Evolutionary conservation across 1,284 basidiomycete species (phyloP).

Genomic region (Pseudozyma tsukubaensis): DNA sequence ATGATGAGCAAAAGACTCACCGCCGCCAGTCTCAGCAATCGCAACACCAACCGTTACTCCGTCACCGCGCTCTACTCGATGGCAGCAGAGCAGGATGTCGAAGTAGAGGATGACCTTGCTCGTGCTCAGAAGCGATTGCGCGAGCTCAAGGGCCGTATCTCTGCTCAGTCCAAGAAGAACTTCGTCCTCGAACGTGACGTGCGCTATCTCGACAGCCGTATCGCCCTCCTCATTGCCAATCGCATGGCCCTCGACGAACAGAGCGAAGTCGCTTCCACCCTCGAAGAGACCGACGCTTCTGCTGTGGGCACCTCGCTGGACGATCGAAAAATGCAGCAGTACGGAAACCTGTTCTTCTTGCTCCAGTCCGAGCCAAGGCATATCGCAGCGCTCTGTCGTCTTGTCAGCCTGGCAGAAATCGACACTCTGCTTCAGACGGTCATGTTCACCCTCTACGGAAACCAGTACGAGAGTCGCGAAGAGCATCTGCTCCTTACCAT

Average conservation of each 20-base stretch:
- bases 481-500: constrained; percentile 98
- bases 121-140: constrained; percentile 93
- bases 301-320: constrained; percentile 74
- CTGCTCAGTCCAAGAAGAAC: constrained; percentile 98
- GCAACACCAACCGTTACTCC: constrained; percentile 95
- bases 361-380: constrained; percentile 97
- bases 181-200: constrained; percentile 98
- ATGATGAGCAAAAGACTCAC: constrained; percentile 50
- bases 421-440: constrained; percentile 99
- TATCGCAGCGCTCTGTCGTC: constrained; percentile 93
- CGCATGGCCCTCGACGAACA: constrained; percentile 96
- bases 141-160: constrained; percentile 96
- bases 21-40: constrained; percentile 50
- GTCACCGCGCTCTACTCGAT: constrained; percentile 96
- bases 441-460: constrained; percentile 99
- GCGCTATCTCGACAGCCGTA: constrained; percentile 95
- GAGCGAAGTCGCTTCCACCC: constrained; percentile 70
- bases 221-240: constrained; percentile 97
- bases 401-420: constrained; percentile 94
- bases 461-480: constrained; percentile 98
- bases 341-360: constrained; percentile 98
- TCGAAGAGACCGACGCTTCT: constrained; percentile 88
- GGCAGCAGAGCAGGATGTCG: constrained; percentile 97
- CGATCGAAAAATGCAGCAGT: constrained; percentile 91
- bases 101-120: constrained; percentile 96